Base-by-base conservation (phyloP, 2,329 filamentous ascomycete species). In the Aspergillus cejpii region DNA sequence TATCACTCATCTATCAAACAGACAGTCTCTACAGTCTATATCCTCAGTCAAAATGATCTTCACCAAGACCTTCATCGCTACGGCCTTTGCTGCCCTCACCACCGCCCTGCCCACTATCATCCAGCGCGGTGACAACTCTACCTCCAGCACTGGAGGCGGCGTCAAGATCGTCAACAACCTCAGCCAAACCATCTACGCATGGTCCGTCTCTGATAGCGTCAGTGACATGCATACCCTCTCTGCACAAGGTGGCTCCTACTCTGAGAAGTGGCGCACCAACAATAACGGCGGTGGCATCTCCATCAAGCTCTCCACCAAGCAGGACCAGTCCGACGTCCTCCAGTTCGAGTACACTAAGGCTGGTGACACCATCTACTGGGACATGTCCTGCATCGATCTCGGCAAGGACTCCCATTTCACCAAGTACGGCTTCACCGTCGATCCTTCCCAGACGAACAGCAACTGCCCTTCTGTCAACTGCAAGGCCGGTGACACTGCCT, bases 111-210 rank as follows among this genome's bases (percentile, higher is more conserved):
- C 64, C 45, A 51, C 53, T 45, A 48, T 61, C 53, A 51, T 53
- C n/a, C n/a, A n/a, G 34, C 60, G 57, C 42, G 41, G 48, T 34
- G 54, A 47, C 39, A 51, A 49, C 31, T 54, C 47, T 26, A 42
- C 48, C 34, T 24, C 48, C 17, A 41, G n/a, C n/a, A 43, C 53
- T 37, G 64, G 54, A 37, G 64, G 65, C 41, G 53, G 55, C 33
- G 66, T 67, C 47, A 53, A 47, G 47, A 67, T 70, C 49, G 51
- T 59, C 54, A 70, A 70, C 62, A 62, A 64, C 56, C 62, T 69
- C 51, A 44, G 52, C 37, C 39, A 54, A 37, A 53, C 61, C 49
- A 52, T 70, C 54, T 70, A 69, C 53, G 60, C 66, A 53, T 69
- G 66, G 67, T 69, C 68, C 43, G 65, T 70, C 31, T 47, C 61